A percentile compares a stretch with the other conserved stretches of the same genome.
phyloP scores from a whole-genome alignment of 2,329 filamentous ascomycete species.

The Cadophora malorum region DNA sequence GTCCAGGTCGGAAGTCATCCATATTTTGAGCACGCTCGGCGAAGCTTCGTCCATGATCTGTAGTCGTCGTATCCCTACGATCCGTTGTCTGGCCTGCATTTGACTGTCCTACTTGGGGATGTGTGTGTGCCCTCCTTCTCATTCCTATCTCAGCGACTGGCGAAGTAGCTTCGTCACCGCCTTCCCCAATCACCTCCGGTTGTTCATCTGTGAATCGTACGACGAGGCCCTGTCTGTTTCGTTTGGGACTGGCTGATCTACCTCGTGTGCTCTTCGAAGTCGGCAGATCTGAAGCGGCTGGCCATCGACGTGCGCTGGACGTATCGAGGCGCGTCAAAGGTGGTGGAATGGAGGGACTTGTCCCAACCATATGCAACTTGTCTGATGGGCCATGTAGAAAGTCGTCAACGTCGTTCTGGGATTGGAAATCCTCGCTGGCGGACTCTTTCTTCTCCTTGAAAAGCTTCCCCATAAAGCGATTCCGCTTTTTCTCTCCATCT shows the following conservation, averaged over 20 bases:
- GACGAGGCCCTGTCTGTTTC: slow-evolving; percentile 68
- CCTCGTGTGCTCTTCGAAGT: slow-evolving; percentile 30
- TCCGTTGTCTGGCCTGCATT: slow-evolving; percentile 24
- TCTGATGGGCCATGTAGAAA: slow-evolving; percentile 65
- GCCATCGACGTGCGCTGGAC: slow-evolving; percentile 56
- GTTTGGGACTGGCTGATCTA: slow-evolving; percentile 46
- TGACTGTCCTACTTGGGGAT: slow-evolving; percentile 35
- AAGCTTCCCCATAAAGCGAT: slow-evolving; percentile 64
- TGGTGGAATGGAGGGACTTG: slow-evolving; percentile 48
- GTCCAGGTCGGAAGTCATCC: slow-evolving; percentile 55
- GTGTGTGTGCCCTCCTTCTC: slow-evolving; percentile 50
- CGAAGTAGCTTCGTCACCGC: slow-evolving; percentile 82
- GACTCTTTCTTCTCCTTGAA: slow-evolving; percentile 48
- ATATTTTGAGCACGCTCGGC: slow-evolving; percentile 19
- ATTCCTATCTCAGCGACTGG: slow-evolving; percentile 75
- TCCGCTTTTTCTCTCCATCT: slow-evolving; percentile 41
- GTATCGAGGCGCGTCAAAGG: slow-evolving; percentile 51
- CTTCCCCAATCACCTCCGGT: slow-evolving; percentile 87
- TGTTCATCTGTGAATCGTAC: slow-evolving; percentile 76
- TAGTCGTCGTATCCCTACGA: slow-evolving; percentile 19
- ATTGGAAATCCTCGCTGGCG: slow-evolving; percentile 31
- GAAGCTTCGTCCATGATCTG: slow-evolving; percentile 24
- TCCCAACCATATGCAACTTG: slow-evolving; percentile 59
- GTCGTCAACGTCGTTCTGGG: slow-evolving; percentile 59
- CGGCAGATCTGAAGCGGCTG: slow-evolving; percentile 52